phyloP scores from a whole-genome alignment of 257 asterid species.

The Capsicum rhomboideum region DNA sequence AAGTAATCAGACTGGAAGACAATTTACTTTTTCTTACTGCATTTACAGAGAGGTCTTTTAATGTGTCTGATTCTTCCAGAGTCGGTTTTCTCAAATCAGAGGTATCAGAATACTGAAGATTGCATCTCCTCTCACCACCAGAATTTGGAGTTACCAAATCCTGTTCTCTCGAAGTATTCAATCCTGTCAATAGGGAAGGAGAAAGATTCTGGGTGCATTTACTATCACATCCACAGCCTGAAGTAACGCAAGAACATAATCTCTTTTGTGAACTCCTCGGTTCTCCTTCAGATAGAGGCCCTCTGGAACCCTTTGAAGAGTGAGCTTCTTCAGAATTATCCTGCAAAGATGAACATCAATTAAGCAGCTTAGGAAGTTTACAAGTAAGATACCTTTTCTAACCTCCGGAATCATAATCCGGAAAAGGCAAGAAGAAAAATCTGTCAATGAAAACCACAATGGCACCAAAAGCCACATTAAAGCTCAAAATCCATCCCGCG shows the following conservation, averaged over 20 bases:
- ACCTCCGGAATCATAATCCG: background rate
- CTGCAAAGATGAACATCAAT: slow-evolving; percentile 6
- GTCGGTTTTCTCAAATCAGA: background rate
- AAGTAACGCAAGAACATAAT: slow-evolving; percentile 2
- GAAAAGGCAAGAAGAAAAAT: background rate
- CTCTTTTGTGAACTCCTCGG: background rate
- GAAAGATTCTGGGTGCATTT: slow-evolving; percentile 11
- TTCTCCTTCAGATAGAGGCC: slow-evolving; percentile 16
- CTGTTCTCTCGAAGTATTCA: slow-evolving; percentile 10
- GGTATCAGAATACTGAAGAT: background rate
- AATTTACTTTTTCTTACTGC: slow-evolving; percentile 21
- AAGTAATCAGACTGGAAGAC: slow-evolving; percentile 33
- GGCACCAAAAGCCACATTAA: background rate
- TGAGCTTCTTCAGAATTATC: slow-evolving; percentile 6
- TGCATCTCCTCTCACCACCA: background rate
- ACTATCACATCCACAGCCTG: slow-evolving; percentile 14
- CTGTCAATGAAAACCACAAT: background rate
- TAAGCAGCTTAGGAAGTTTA: background rate
- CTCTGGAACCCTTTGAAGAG: slow-evolving; percentile 11
- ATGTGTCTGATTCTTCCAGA: slow-evolving; percentile 15
- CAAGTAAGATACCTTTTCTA: background rate
- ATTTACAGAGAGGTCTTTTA: slow-evolving; percentile 14
- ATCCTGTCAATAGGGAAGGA: slow-evolving; percentile 6
- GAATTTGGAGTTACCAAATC: slow-evolving; percentile 4
- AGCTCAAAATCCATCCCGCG: background rate